Base-by-base conservation (phyloP, 2,329 filamentous ascomycete genomes). In the Rasamsonia emersonii region DNA sequence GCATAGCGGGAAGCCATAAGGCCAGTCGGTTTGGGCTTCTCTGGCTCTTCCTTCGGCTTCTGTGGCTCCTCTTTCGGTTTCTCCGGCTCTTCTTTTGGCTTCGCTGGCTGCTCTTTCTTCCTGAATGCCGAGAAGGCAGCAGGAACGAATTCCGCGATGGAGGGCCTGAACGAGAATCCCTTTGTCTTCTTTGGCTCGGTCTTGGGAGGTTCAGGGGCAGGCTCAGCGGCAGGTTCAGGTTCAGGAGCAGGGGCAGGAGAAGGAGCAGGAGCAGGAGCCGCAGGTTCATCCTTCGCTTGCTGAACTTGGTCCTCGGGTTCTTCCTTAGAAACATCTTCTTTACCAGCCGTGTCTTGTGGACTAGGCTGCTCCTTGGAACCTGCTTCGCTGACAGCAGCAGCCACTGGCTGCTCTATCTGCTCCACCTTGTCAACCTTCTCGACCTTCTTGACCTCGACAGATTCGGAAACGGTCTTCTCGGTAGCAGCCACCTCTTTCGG, bases 401-500 rank as follows among this genome's bases (percentile, higher is more conserved):
- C 21, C 28, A 15, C 9, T 5, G 9, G n/a, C 9, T 30, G 23
- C n/a, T 31, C 18, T 18, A 36, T 20, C n/a, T n/a, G n/a, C n/a
- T n/a, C n/a, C n/a, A n/a, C n/a, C n/a, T n/a, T n/a, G n/a, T n/a
- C n/a, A n/a, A n/a, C n/a, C n/a, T n/a, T n/a, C n/a, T n/a, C n/a
- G n/a, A n/a, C 52, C 32, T 64, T 54, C 16, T 71, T 67, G 43
- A 78, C 75, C 37, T 81, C 76, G 37, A n/a, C n/a, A n/a, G 76
- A 68, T n/a, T 64, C 61, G 68, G 71, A 77, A 25, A 68, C 73
- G 9, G 65, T 54, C 20, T 54, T 54, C 39, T 59, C 54, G 29
- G 55, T 58, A 24, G 48, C 41, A n/a, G 53, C 51, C 2, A 52
- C 54, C 15, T 41, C 47, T 14, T 41, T 44, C 6, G 54, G 47